Evolutionary conservation across 306 rosid species (phyloP).

Genomic region (Arachis stenosperma): DNA sequence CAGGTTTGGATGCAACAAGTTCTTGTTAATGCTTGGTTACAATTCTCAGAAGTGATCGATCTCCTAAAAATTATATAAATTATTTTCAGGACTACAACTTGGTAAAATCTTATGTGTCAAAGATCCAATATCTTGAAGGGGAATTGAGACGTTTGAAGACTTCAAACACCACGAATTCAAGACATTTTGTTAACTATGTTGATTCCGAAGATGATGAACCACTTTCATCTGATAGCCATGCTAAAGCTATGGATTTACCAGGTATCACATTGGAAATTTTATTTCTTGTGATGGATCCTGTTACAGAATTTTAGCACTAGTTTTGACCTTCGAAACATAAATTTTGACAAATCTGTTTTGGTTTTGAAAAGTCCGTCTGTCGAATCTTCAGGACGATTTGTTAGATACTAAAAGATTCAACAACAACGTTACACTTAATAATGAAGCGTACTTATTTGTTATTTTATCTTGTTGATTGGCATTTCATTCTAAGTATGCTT

Average conservation of each 20-base stretch:
- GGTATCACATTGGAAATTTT: slow-evolving; percentile 48
- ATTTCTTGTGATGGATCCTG: slow-evolving; percentile 11
- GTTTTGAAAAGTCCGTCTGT: slow-evolving; percentile 29
- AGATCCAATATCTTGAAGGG: slow-evolving; percentile 82
- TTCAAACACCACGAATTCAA: slow-evolving; percentile 47
- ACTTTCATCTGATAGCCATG: slow-evolving; percentile 60
- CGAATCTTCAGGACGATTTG: slow-evolving; percentile 10
- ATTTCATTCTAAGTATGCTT: slow-evolving; percentile 1
- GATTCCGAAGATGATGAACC: slow-evolving; percentile 69
- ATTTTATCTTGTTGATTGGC: slow-evolving; percentile 16
- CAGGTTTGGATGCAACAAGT: slow-evolving; percentile 56
- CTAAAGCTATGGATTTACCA: slow-evolving; percentile 60
- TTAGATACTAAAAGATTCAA: slow-evolving; percentile 20
- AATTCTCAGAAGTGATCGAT: slow-evolving; percentile 24
- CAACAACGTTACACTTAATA: slow-evolving; percentile 4
- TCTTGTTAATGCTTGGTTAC: slow-evolving; percentile 23
- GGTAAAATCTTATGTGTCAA: slow-evolving; percentile 71
- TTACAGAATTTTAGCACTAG: slow-evolving; percentile 5
- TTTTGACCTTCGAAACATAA: slow-evolving; percentile 5
- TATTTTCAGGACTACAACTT: slow-evolving; percentile 70
- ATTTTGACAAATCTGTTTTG: slow-evolving; percentile 24
- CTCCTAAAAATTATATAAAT: slow-evolving; percentile 27
- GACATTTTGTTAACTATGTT: slow-evolving; percentile 52
- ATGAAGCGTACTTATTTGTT: not conserved
- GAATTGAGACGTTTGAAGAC: slow-evolving; percentile 61